Evolutionary conservation across 768 basidiomycete genomes (phyloP).

Genomic region (Trametes villosa): DNA sequence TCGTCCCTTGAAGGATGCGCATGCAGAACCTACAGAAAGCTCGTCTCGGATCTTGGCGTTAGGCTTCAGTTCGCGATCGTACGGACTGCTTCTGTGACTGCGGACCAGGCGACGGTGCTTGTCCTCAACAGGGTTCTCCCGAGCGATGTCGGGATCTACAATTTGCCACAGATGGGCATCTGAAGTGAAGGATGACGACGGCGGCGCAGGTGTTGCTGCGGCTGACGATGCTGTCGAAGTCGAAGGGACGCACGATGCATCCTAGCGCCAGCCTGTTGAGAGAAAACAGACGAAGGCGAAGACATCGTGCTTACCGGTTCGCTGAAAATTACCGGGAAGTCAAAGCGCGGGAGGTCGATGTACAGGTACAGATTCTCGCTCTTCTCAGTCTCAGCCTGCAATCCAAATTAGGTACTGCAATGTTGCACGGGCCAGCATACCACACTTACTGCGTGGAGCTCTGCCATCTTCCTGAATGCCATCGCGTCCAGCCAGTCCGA

Average conservation of each 20-base stretch:
- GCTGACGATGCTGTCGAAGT: slow-evolving; percentile 47
- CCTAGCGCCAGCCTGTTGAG: slow-evolving; percentile 38
- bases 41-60: slow-evolving; percentile 96
- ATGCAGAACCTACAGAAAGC: slow-evolving; percentile 64
- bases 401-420: background rate
- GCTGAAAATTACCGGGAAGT: slow-evolving; percentile 95
- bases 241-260: slow-evolving; percentile 44
- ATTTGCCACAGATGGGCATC: slow-evolving; percentile 86
- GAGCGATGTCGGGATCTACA: slow-evolving; percentile 85
- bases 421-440: background rate
- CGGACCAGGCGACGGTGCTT: slow-evolving; percentile 94
- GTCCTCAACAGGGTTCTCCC: slow-evolving; percentile 97
- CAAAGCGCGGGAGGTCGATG: slow-evolving; percentile 93
- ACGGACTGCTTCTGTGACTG: slow-evolving; percentile 92
- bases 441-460: slow-evolving; percentile 81
- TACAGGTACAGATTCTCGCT: slow-evolving; percentile 96
- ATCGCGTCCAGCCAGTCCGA: slow-evolving; percentile 96
- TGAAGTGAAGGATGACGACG: slow-evolving; percentile 53
- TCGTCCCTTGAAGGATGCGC: background rate
- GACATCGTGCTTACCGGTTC: slow-evolving; percentile 64
- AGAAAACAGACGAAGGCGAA: background rate
- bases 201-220: slow-evolving; percentile 45
- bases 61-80: slow-evolving; percentile 95
- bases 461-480: slow-evolving; percentile 93
- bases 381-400: slow-evolving; percentile 85